A percentile compares a stretch with the other conserved stretches of the same genome.
These are phyloP conservation scores for Neopestalotiopsis sp. DNA, from an alignment of 2,329 filamentous ascomycete species.

Conservation along the genomic window DNA sequence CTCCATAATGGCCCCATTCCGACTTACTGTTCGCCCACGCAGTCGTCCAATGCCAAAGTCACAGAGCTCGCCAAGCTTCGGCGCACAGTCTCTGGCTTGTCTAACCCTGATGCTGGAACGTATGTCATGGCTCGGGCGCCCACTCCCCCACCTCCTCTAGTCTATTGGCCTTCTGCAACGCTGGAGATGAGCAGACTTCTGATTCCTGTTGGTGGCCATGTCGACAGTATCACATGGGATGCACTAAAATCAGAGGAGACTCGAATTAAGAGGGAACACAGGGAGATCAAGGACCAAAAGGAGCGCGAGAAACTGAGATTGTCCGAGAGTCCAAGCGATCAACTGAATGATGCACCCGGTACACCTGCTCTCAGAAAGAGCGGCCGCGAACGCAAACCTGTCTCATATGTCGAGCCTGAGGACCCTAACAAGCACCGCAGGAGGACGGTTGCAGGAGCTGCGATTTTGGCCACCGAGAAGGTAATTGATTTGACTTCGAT, in stretches of 20 bases:
- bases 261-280: conserved; percentile 65
- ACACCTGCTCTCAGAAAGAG: conserved; percentile 60
- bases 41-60: conserved; percentile 84
- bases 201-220: conserved; percentile 77
- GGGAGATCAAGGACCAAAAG: conserved; percentile 1
- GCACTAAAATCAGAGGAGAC: conserved; percentile 77
- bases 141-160: conserved; percentile 77
- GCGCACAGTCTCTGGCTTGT: conserved; percentile 64
- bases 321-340: not conserved
- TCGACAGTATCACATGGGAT: conserved; percentile 76
- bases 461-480: conserved; percentile 52
- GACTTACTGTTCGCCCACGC: conserved; percentile 86
- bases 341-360: conserved; percentile 19
- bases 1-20: conserved; percentile 62
- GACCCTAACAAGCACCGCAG: conserved; percentile 57
- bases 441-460: conserved; percentile 64
- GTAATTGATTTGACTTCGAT: conserved; percentile 32
- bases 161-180: conserved; percentile 85
- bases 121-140: conserved; percentile 49
- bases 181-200: conserved; percentile 83
- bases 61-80: conserved; percentile 70
- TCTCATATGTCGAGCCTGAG: conserved; percentile 59
- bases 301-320: not conserved
- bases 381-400: conserved; percentile 71
- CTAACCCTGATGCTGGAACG: conserved; percentile 35